A percentile compares a stretch with the other conserved stretches of the same genome.
Evolutionary conservation across 2,329 filamentous ascomycete species (phyloP).

Genomic region (Botrytis squamosa): DNA sequence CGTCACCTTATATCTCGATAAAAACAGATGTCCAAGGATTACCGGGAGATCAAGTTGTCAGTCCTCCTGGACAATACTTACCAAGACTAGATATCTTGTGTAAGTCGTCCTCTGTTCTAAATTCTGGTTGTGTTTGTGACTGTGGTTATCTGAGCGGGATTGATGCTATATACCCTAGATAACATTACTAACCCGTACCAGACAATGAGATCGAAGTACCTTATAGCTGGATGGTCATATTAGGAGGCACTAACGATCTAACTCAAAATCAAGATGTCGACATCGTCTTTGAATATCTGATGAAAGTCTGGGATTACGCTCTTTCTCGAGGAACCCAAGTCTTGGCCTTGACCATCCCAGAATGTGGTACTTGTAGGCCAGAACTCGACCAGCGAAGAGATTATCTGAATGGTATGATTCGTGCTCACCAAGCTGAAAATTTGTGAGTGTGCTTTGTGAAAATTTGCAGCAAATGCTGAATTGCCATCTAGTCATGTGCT

Average conservation of each 20-base stretch:
- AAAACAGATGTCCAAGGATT: slow-evolving; percentile 48
- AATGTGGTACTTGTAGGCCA: slow-evolving; percentile 41
- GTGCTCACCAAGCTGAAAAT: slow-evolving; percentile 47
- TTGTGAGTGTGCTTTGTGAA: slow-evolving; percentile 48
- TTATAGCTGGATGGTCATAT: slow-evolving; percentile 59
- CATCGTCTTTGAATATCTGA: slow-evolving; percentile 50
- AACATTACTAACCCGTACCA: slow-evolving; percentile 11
- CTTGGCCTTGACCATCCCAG: slow-evolving; percentile 62
- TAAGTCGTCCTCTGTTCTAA: slow-evolving; percentile 33
- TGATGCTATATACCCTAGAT: neutral
- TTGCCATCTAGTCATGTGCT: slow-evolving; percentile 49
- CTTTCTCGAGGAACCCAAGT: slow-evolving; percentile 53
- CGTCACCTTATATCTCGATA: slow-evolving; percentile 47
- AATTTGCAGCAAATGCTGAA: neutral
- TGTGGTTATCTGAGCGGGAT: neutral
- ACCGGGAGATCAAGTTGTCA: slow-evolving; percentile 51
- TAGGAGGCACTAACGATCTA: slow-evolving; percentile 66
- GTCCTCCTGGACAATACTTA: slow-evolving; percentile 35
- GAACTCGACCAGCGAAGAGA: slow-evolving; percentile 42
- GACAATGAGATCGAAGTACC: slow-evolving; percentile 27
- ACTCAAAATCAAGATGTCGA: slow-evolving; percentile 42
- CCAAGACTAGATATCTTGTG: slow-evolving; percentile 38
- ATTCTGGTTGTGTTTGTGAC: neutral
- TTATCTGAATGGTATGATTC: slow-evolving; percentile 54
- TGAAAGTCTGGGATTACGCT: slow-evolving; percentile 51